Conservation (phyloP, 495 filamentous ascomycete species). For the Penicillium paxilli region DNA sequence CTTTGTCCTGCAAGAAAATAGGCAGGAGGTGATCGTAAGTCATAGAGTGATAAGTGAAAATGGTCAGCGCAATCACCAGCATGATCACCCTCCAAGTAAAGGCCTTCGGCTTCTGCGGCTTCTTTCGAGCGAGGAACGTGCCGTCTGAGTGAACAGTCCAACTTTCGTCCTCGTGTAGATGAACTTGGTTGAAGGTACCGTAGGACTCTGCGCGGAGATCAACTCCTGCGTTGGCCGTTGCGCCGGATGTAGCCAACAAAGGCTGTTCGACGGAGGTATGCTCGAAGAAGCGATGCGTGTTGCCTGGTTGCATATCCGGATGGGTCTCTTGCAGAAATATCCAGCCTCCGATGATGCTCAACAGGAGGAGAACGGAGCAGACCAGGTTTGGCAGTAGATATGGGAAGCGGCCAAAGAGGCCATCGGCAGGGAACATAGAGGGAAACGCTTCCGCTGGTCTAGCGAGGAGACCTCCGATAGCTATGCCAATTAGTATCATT, state of each 20-base stretch:
- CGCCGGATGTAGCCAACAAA: constrained; percentile 68
- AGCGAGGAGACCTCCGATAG: constrained; percentile 77
- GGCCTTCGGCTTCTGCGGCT: constrained; percentile 43
- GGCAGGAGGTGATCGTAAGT: constrained; percentile 82
- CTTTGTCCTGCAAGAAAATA: constrained; percentile 78
- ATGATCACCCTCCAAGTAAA: constrained; percentile 68
- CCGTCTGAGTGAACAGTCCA: constrained; percentile 53
- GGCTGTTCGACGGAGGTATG: constrained; percentile 64
- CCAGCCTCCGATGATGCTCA: constrained; percentile 74
- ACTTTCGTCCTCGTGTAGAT: constrained; percentile 46
- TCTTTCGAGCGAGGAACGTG: constrained; percentile 31
- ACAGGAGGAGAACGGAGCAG: constrained; percentile 67
- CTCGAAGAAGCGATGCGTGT: constrained; percentile 44
- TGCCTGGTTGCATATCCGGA: constrained; percentile 70
- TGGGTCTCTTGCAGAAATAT: constrained; percentile 78
- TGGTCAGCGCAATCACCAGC: constrained; percentile 70
- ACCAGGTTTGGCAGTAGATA: constrained; percentile 81
- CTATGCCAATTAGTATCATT: constrained; percentile 30
- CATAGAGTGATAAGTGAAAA: constrained; percentile 89
- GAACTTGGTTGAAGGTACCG: constrained; percentile 68
- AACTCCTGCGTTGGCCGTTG: constrained; percentile 66
- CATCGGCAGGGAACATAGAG: constrained; percentile 57
- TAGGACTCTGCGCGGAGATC: constrained; percentile 76
- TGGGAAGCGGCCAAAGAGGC: constrained; percentile 73
- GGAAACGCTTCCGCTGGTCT: constrained; percentile 71